These are phyloP conservation scores for Scenedesmus sp. DNA, from an alignment of 163 green algal genomes.

Conservation along the genomic window DNA sequence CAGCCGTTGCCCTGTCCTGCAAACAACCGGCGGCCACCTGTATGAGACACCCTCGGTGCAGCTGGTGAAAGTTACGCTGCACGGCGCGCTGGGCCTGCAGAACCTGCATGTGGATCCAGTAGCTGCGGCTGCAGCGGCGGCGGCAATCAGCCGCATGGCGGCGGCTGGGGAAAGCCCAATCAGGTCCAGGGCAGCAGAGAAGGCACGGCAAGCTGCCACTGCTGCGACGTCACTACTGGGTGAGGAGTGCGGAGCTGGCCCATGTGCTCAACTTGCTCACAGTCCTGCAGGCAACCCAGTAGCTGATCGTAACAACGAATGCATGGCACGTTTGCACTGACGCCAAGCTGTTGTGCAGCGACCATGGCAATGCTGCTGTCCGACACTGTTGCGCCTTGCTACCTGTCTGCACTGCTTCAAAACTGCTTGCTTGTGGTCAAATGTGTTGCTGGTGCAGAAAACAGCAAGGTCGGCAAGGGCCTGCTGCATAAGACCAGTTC, in stretches of 20 bases:
- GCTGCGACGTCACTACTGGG: background rate
- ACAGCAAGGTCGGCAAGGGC: slow-evolving; percentile 21
- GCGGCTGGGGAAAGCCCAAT: background rate
- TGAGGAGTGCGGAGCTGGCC: background rate
- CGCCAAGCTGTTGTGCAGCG: background rate
- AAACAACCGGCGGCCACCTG: slow-evolving; percentile 35
- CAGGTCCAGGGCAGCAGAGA: background rate
- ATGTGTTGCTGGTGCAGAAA: slow-evolving; percentile 24
- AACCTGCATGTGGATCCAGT: slow-evolving; percentile 53
- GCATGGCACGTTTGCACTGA: background rate
- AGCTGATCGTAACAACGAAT: background rate
- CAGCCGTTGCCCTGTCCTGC: slow-evolving; percentile 9
- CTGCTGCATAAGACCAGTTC: slow-evolving; percentile 23
- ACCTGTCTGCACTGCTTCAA: background rate
- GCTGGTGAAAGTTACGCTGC: slow-evolving; percentile 34
- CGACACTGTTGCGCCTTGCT: background rate
- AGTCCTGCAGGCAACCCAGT: too few species aligned
- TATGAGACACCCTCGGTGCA: slow-evolving; percentile 42
- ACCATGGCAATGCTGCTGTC: background rate
- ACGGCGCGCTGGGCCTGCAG: slow-evolving; percentile 43
- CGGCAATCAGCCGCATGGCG: slow-evolving; percentile 10
- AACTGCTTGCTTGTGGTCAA: background rate
- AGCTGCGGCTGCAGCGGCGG: slow-evolving; percentile 42
- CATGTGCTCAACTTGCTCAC: too few species aligned
- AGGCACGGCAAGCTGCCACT: background rate